Percentiles rank a stretch among this genome's conserved stretches.
These are phyloP conservation scores for Plasmodium malariae DNA, from an alignment of 169 alveolate species.

Conservation along the genomic window DNA sequence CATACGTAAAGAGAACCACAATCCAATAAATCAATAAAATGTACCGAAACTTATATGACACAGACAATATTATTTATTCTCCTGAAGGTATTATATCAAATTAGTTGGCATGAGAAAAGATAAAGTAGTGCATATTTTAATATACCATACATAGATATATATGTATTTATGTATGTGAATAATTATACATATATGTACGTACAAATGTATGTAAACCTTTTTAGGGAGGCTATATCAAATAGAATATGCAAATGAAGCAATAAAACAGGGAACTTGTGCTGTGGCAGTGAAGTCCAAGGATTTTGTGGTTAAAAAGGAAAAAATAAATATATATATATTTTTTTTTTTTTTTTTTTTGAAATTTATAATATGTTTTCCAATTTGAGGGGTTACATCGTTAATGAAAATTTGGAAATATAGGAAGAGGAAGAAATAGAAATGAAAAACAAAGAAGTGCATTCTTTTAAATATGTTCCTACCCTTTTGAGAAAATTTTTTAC, in stretches of 20 bases:
- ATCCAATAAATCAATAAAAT: slow-evolving; percentile 79
- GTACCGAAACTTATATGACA: slow-evolving; percentile 95
- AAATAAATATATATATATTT: background rate
- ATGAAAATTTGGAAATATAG: too few relatives aligned
- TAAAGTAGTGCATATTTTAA: slow-evolving; percentile 9
- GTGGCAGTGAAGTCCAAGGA: slow-evolving; percentile 92
- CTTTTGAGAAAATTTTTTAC: background rate
- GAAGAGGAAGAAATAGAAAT: too few relatives aligned
- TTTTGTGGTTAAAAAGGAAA: slow-evolving; percentile 87
- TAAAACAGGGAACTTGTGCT: slow-evolving; percentile 95
- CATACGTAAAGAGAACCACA: too few relatives aligned
- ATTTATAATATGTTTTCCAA: background rate
- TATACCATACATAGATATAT: background rate
- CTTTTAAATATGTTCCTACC: background rate
- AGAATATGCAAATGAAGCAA: slow-evolving; percentile 98
- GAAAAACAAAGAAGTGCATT: slow-evolving; percentile 1
- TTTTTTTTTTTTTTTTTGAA: background rate
- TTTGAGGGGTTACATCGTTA: too few relatives aligned
- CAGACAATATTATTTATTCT: slow-evolving; percentile 95
- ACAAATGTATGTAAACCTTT: slow-evolving; percentile 6
- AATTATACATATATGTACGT: slow-evolving; percentile 7
- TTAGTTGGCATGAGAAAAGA: slow-evolving; percentile 67
- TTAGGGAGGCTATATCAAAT: slow-evolving; percentile 93
- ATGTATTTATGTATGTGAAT: background rate
- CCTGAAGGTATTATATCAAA: slow-evolving; percentile 87